Percentiles rank a stretch among this genome's conserved stretches.
Evolutionary conservation across 108 stramenopile species (phyloP).

Genomic region (Skeletonema menzelii): DNA sequence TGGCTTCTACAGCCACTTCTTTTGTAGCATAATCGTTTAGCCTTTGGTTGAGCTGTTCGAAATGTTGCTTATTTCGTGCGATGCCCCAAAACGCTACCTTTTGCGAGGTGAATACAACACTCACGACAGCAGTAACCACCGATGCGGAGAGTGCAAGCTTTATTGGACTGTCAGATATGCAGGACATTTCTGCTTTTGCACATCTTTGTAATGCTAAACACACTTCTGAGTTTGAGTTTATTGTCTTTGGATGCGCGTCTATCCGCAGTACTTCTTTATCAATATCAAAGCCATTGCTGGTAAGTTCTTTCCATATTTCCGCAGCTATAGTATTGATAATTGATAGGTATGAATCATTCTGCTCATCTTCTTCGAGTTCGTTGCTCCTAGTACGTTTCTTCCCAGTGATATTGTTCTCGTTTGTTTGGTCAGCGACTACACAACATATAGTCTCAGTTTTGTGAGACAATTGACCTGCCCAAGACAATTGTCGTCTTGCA

Average conservation of each 20-base stretch:
- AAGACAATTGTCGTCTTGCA: slow-evolving; percentile 60
- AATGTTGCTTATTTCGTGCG: slow-evolving; percentile 22
- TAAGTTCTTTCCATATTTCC: slow-evolving; percentile 26
- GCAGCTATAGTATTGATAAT: slow-evolving; percentile 1
- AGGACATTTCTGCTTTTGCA: neutral
- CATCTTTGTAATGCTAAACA: slow-evolving; percentile 14
- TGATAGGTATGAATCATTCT: slow-evolving; percentile 5
- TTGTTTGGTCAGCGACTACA: neutral
- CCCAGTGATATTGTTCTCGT: neutral
- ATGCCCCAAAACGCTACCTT: slow-evolving; percentile 40
- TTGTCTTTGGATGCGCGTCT: slow-evolving; percentile 35
- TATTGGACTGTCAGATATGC: slow-evolving; percentile 8
- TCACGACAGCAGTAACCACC: slow-evolving; percentile 11
- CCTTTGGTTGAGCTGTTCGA: slow-evolving; percentile 30
- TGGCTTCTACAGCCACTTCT: slow-evolving; percentile 35
- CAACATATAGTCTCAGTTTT: neutral
- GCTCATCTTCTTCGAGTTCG: slow-evolving; percentile 5
- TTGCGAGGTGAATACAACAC: slow-evolving; percentile 10
- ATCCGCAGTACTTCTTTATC: slow-evolving; percentile 26
- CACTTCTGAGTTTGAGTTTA: slow-evolving; percentile 22
- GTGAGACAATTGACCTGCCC: slow-evolving; percentile 48
- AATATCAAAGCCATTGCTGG: slow-evolving; percentile 10
- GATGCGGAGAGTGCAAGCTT: slow-evolving; percentile 39
- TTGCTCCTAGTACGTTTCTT: slow-evolving; percentile 4
- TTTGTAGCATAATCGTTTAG: slow-evolving; percentile 51